Conservation (phyloP, 371 early-diverging fungal species). For the Mortierella sp. region DNA sequence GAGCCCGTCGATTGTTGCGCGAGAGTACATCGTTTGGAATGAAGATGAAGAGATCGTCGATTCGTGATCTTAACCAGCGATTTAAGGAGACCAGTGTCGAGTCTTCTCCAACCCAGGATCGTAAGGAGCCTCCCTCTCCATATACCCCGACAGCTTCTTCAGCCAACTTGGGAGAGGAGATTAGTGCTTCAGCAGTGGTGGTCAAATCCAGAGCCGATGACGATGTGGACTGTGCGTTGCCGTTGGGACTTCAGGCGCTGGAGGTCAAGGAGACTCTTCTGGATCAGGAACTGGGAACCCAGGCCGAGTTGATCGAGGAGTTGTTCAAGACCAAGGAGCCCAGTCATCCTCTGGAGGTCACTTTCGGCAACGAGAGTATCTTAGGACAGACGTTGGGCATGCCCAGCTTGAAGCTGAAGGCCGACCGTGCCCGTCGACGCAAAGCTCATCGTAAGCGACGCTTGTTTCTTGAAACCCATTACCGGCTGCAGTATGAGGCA, state of each 20-base stretch:
- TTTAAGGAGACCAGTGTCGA: constrained; percentile 34
- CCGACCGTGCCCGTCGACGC: constrained; percentile 47
- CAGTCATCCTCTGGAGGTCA: constrained; percentile 1
- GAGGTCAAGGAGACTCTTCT: constrained; percentile 28
- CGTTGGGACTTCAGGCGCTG: constrained; percentile 30
- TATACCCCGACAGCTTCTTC: constrained; percentile 31
- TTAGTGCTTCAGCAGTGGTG: constrained; percentile 10
- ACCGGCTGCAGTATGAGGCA: not conserved
- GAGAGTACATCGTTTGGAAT: constrained; percentile 34
- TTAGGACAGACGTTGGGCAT: constrained; percentile 26
- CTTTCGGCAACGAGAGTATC: constrained; percentile 23
- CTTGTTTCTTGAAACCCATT: not conserved
- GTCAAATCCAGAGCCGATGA: constrained; percentile 36
- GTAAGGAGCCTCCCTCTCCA: constrained; percentile 16
- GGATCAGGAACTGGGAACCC: constrained; percentile 23
- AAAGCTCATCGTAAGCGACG: constrained; percentile 27
- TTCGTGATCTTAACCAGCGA: constrained; percentile 38
- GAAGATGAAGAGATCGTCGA: constrained; percentile 43
- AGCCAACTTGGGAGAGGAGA: not conserved
- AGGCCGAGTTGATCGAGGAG: constrained; percentile 33
- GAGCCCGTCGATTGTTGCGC: constrained; percentile 30
- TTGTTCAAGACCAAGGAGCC: constrained; percentile 27
- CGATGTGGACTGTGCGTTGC: constrained; percentile 51
- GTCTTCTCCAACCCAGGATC: constrained; percentile 9
- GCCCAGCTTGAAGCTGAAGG: constrained; percentile 19